Conservation (phyloP, 2,329 filamentous ascomycete species). For the Triangularia verruculosa region DNA sequence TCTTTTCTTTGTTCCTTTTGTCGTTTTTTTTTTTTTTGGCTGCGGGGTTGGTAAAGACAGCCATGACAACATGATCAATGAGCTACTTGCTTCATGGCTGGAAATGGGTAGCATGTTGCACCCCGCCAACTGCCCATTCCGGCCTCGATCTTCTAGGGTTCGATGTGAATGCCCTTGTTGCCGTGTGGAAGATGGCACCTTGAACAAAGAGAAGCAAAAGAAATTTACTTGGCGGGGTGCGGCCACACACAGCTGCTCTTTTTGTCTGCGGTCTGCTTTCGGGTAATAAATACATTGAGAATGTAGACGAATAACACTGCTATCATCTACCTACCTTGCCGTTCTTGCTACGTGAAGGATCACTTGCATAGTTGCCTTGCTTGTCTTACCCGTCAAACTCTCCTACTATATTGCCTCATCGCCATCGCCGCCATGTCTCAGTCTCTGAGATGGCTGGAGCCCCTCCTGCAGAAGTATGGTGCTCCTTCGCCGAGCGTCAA, state of each 20-base stretch:
- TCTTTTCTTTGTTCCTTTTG: background rate
- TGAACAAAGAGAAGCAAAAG: background rate
- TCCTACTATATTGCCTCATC: no score
- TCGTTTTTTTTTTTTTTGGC: background rate
- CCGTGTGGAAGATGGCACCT: background rate
- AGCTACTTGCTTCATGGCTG: no score
- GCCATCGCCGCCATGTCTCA: background rate
- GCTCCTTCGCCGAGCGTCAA: no score
- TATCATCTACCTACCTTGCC: no score
- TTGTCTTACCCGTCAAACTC: no score
- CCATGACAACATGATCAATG: background rate
- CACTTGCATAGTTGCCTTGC: no score
- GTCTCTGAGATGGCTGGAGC: background rate
- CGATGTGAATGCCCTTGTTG: no score
- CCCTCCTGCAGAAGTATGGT: no score
- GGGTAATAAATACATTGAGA: background rate
- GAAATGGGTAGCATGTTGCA: no score
- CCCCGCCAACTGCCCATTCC: background rate
- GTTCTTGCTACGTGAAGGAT: no score
- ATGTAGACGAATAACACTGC: background rate
- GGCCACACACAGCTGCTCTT: no score
- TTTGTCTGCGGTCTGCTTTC: background rate
- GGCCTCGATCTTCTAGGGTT: background rate
- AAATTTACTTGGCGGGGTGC: background rate
- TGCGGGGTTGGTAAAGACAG: background rate